Conservation (phyloP, 805 yeast genomes). For the Candida krabiensis region DNA sequence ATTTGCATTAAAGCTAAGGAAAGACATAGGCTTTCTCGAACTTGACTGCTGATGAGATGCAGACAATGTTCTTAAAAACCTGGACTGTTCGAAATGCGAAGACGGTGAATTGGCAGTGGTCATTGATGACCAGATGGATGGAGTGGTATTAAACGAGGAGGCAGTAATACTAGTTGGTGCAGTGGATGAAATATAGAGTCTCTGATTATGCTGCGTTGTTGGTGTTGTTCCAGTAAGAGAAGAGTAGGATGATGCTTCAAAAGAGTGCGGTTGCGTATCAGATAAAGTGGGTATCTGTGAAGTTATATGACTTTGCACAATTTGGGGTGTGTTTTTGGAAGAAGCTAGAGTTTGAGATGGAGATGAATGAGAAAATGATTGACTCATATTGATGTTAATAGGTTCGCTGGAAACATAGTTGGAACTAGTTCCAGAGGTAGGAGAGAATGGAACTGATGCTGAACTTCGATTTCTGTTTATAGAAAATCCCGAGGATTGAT, state of each 20-base stretch:
- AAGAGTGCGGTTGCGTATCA: slow-evolving; percentile 5
- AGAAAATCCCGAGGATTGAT: slow-evolving; percentile 7
- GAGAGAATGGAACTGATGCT: slow-evolving; percentile 5
- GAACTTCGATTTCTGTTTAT: slow-evolving; percentile 7
- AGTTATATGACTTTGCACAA: background rate
- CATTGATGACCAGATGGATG: slow-evolving; percentile 24
- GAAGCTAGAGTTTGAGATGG: slow-evolving; percentile 4
- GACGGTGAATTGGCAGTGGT: slow-evolving; percentile 13
- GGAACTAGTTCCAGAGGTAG: slow-evolving; percentile 9
- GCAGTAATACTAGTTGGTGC: slow-evolving; percentile 20
- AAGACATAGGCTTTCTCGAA: slow-evolving; percentile 9
- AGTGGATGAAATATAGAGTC: slow-evolving; percentile 12
- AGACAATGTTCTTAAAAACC: slow-evolving; percentile 14
- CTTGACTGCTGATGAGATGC: slow-evolving; percentile 12
- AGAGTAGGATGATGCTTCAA: slow-evolving; percentile 9
- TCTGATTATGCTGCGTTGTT: slow-evolving; percentile 6
- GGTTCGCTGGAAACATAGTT: slow-evolving; percentile 14
- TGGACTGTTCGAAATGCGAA: slow-evolving; percentile 10
- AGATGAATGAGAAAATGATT: slow-evolving; percentile 5
- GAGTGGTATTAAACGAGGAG: slow-evolving; percentile 25
- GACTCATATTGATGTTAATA: slow-evolving; percentile 6
- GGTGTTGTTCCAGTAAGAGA: slow-evolving; percentile 7
- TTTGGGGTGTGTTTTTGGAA: background rate
- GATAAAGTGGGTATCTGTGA: slow-evolving; percentile 5
- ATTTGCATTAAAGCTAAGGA: background rate